Evolutionary conservation across 495 filamentous ascomycete species (phyloP).

Genomic region (Cudoniella acicularis): DNA sequence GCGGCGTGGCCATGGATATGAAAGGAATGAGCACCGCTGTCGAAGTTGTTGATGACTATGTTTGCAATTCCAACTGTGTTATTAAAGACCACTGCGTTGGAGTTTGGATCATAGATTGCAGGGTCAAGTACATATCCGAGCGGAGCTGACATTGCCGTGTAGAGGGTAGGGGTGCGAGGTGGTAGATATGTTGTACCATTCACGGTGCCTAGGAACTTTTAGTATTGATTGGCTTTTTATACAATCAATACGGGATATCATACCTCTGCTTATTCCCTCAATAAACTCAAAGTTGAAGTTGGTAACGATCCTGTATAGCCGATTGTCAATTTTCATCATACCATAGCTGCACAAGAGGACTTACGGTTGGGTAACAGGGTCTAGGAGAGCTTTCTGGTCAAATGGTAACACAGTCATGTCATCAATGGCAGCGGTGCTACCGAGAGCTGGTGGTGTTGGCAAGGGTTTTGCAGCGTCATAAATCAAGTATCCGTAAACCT

Average conservation of each 20-base stretch:
- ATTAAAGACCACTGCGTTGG: slow-evolving; percentile 58
- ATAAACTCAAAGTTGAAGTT: background rate
- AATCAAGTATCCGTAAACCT: background rate
- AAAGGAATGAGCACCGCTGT: slow-evolving; percentile 54
- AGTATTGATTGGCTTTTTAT: no score
- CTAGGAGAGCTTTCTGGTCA: slow-evolving; percentile 38
- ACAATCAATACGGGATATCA: no score
- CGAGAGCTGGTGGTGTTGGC: background rate
- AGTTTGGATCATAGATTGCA: slow-evolving; percentile 63
- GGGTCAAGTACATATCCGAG: slow-evolving; percentile 45
- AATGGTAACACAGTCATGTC: background rate
- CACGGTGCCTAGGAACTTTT: no score
- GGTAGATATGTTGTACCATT: background rate
- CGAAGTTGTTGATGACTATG: slow-evolving; percentile 74
- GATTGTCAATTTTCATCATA: no score
- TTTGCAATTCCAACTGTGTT: slow-evolving; percentile 64
- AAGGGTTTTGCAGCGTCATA: background rate
- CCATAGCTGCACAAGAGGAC: background rate
- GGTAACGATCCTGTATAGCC: no score
- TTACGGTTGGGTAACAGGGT: slow-evolving; percentile 33
- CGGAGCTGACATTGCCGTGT: background rate
- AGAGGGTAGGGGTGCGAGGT: background rate
- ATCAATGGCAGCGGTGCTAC: background rate
- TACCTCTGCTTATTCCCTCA: background rate
- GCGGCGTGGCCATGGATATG: slow-evolving; percentile 72